Conservation (phyloP, 1,139 yeast species). For the Scheffersomyces parashehatae region DNA sequence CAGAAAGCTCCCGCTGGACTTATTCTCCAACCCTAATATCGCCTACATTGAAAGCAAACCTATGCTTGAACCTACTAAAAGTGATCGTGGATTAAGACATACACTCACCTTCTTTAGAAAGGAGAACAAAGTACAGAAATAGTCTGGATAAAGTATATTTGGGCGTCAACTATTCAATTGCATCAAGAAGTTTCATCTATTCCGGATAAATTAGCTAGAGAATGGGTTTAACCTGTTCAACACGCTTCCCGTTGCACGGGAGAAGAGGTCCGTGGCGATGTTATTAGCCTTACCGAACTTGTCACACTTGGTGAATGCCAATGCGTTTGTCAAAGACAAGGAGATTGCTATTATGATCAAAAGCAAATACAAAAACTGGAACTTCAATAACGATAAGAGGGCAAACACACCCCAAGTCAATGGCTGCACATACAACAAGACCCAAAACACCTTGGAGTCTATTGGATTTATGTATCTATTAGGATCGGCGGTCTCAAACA, state of each 20-base stretch:
- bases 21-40: neutral
- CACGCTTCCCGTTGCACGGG: conserved; percentile 49
- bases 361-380: conserved; percentile 73
- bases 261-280: conserved; percentile 50
- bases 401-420: conserved; percentile 74
- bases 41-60: neutral
- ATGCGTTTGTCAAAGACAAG: conserved; percentile 75
- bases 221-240: conserved; percentile 55
- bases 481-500: conserved; percentile 85
- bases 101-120: neutral
- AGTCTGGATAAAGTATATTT: too few relatives aligned
- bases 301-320: conserved; percentile 91
- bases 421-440: conserved; percentile 73
- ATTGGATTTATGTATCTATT: conserved; percentile 83
- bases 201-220: conserved; percentile 6
- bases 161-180: too few relatives aligned
- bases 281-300: conserved; percentile 82
- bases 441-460: conserved; percentile 89
- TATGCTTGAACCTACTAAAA: neutral
- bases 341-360: conserved; percentile 66
- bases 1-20: neutral
- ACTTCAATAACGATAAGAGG: conserved; percentile 71
- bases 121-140: too few relatives aligned
- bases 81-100: neutral
- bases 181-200: too few relatives aligned